Evolutionary conservation across 2,329 filamentous ascomycete genomes (phyloP), one percentile per base, ranked within the genome.

Genomic region (Fusarium irregulare): DNA sequence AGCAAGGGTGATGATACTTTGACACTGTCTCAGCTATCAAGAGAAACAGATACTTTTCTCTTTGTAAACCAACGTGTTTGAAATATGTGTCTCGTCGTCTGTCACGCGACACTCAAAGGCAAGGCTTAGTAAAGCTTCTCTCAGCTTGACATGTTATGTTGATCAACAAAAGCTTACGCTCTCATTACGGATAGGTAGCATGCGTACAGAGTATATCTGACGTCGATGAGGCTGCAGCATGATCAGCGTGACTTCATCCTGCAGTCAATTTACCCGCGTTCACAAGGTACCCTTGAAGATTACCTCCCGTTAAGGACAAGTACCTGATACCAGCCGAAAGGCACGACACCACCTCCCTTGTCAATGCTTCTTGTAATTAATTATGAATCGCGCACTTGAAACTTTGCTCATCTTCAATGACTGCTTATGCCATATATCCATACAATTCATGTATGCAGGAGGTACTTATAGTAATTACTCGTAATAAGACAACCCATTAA

Each of bases 241-340:
- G 60, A 66, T 63, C 72, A 62, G 37, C 51, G 70, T 73, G 73
- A 75, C 73, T 75, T 75, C 70, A 73, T 69, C 60, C 55, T 73
- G 70, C 73, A 75, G 61, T 71, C 50, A 47, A 42, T 54, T 48
- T 40, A 50, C 51, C 54, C 54, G 49, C 62, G 54, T 58, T 11
- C 30, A 25, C 71, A 62, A 61, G 68, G 73, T 73, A 73, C 68
- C 73, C 66, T 65, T 72, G 70, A 62, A 48, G 23, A 60, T 58
- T 53, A 21, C 32, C 48, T 47, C 37, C 45, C 45, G 45, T 55
- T 21, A 30, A 51, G 49, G 34, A 49, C 49, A 48, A 28, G 62
- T 66, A 66, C 62, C 62, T 61, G 55, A 61, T 66, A 61, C 62
- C 10, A 28, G 32, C 30, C 48, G 48, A 51, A 56, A 48, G 27